Percentiles rank a stretch among this genome's conserved stretches.
phyloP scores from a whole-genome alignment of 106 monocot genomes.

The Hemerocallis citrina region DNA sequence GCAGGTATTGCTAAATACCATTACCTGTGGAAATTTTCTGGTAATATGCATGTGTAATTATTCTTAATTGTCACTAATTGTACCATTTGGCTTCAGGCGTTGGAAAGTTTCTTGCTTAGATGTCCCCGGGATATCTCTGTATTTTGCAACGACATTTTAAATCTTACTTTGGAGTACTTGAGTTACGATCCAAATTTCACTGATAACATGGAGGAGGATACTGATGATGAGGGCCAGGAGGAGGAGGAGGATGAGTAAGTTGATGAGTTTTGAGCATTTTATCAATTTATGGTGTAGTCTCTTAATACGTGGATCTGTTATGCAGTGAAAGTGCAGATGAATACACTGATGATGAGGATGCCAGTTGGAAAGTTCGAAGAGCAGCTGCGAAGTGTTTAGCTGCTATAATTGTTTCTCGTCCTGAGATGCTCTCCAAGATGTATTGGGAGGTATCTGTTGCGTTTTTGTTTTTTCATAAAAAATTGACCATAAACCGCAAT shows the following conservation, averaged over 20 bases:
- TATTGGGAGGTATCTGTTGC: conserved; percentile 62
- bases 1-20: conserved; percentile 43
- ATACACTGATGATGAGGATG: conserved; percentile 97
- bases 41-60: background rate
- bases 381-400: conserved; percentile 92
- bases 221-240: conserved; percentile 62
- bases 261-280: conserved; percentile 1
- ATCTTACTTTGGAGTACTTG: conserved; percentile 69
- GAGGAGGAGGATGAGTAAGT: conserved; percentile 98
- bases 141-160: conserved; percentile 72
- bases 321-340: conserved; percentile 96
- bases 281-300: background rate
- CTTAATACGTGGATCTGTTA: background rate
- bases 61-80: background rate
- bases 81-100: conserved; percentile 42
- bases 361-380: conserved; percentile 98
- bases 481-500: too few species aligned
- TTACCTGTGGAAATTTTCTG: background rate
- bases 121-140: conserved; percentile 86
- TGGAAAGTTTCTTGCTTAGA: conserved; percentile 92
- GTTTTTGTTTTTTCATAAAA: background rate
- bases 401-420: conserved; percentile 85
- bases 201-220: conserved; percentile 98
- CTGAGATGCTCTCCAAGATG: conserved; percentile 89
- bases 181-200: conserved; percentile 99